Base-by-base conservation (phyloP, 768 basidiomycete species). In the Sistotremastrum niveocremeum region DNA sequence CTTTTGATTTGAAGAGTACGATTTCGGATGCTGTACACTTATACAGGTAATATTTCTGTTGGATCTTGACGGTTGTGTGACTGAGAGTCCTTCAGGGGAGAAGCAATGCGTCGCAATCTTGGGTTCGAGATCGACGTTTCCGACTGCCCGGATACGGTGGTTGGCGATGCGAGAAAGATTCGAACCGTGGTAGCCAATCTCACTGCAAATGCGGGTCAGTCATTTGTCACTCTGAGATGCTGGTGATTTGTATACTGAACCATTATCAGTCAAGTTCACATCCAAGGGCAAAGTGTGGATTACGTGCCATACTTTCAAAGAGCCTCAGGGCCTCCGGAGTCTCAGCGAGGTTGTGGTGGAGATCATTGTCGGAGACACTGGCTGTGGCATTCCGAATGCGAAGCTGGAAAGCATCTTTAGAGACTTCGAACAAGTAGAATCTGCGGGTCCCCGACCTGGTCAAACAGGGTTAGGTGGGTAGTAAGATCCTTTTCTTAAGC, bases 341-440 rank as follows among this genome's bases (percentile, higher is more conserved):
- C 48, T 62, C 2, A 63, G 65, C 11, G 70, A 73, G 48, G 64
- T 70, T 3, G 76, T 73, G 3, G 73, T 86, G 33, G 81, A 87
- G 59, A 77, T 85, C 39, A 58, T 77, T 31, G 77, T 86, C 7
- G 64, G 73, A 0, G 84, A 89, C 51, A 81, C 82, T 3, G 84
- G 84, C 0, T 73, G 73, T 48, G 86, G 85, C 4, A 87, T 90
- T 39, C 55, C 75, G 0, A 60, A 67, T 5, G 68, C 68, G 9
- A 81, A 80, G 58, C 67, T 88, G 11, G 80, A 82, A 57, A 76
- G 71, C 44, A 83, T 88, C 43, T 87, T 88, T 62, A 66, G 83
- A 49, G 81, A 84, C 49, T 81, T 89, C 45, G 83, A 86, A 59
- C 78, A 83, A 51, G 80, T 84, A 6, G 83, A 83, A 54, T 70